Conservation (phyloP, 1,139 yeast genomes). For the Yamadazyma triangularis region DNA sequence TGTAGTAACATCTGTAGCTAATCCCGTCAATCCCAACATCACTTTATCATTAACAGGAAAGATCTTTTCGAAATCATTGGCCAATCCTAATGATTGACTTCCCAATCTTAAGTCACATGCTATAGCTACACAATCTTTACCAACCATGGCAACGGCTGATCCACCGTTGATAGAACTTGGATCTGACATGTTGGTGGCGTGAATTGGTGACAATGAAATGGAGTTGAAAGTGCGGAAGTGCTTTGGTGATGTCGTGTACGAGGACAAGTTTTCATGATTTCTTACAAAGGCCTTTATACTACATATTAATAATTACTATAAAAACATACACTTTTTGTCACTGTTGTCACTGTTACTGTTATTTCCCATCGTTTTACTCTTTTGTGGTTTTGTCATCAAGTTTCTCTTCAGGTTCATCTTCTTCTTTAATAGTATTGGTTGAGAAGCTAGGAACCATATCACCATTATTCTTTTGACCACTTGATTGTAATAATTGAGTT, state of each 20-base stretch:
- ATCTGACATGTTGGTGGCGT: conserved; percentile 36
- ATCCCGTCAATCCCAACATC: conserved; percentile 87
- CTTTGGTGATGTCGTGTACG: no score
- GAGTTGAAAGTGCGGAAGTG: no score
- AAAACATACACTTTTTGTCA: no score
- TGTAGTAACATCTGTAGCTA: conserved; percentile 91
- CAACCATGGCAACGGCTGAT: conserved; percentile 97
- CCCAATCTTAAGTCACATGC: conserved; percentile 96
- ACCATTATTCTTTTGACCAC: conserved; percentile 12
- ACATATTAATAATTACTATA: no score
- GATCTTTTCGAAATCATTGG: conserved; percentile 90
- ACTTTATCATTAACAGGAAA: conserved; percentile 78
- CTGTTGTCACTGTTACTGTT: no score
- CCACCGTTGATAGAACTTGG: conserved; percentile 58
- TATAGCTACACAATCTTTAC: conserved; percentile 96
- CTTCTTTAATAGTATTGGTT: conserved; percentile 37
- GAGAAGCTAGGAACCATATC: conserved; percentile 25
- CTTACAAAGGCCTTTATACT: no score
- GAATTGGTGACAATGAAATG: no score
- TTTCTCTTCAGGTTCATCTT: conserved; percentile 29
- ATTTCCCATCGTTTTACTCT: no score
- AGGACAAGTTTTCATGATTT: no score
- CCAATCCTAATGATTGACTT: conserved; percentile 85
- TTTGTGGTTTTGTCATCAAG: no score
- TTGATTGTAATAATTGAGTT: conserved; percentile 28